These are phyloP conservation scores for Trichoderma harzianum DNA, from an alignment of 2,329 filamentous ascomycete genomes.

Conservation along the genomic window DNA sequence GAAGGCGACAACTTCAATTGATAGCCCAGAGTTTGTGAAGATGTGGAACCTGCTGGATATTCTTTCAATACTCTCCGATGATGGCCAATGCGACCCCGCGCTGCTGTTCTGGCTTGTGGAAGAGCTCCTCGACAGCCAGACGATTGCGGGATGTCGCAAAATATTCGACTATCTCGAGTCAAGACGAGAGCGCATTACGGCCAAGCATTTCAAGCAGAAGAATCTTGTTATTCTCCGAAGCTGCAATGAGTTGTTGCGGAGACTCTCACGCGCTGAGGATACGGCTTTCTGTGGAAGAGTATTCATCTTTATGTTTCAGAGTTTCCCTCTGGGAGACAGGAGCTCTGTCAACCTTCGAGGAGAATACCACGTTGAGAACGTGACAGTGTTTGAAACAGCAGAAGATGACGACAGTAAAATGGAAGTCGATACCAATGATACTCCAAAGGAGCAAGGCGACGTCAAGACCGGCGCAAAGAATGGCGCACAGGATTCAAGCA, in stretches of 20 bases:
- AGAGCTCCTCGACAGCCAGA: constrained; percentile 93
- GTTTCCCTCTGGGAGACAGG: constrained; percentile 92
- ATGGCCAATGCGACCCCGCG: constrained; percentile 71
- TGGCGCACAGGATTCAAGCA: constrained; percentile 46
- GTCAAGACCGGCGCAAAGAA: constrained; percentile 37
- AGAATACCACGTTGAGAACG: constrained; percentile 94
- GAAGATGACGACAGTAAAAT: constrained; percentile 44
- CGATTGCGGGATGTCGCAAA: constrained; percentile 82
- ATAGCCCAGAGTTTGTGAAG: constrained; percentile 72
- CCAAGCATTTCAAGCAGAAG: constrained; percentile 76
- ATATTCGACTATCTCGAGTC: constrained; percentile 97
- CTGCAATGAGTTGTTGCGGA: constrained; percentile 91
- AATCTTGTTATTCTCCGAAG: constrained; percentile 85
- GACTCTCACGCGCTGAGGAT: constrained; percentile 92
- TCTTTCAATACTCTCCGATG: constrained; percentile 81
- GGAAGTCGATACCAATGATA: constrained; percentile 60
- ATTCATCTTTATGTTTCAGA: constrained; percentile 98
- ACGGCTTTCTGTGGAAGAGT: constrained; percentile 96
- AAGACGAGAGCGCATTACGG: constrained; percentile 80
- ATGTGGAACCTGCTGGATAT: constrained; percentile 95
- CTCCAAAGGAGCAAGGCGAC: constrained; percentile 31
- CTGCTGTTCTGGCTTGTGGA: constrained; percentile 89
- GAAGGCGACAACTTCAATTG: constrained; percentile 71
- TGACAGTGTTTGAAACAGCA: constrained; percentile 69
- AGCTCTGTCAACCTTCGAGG: constrained; percentile 95